These are phyloP conservation scores for Chlorella sp. DNA, from an alignment of 139 green algal species.

Conservation along the genomic window DNA sequence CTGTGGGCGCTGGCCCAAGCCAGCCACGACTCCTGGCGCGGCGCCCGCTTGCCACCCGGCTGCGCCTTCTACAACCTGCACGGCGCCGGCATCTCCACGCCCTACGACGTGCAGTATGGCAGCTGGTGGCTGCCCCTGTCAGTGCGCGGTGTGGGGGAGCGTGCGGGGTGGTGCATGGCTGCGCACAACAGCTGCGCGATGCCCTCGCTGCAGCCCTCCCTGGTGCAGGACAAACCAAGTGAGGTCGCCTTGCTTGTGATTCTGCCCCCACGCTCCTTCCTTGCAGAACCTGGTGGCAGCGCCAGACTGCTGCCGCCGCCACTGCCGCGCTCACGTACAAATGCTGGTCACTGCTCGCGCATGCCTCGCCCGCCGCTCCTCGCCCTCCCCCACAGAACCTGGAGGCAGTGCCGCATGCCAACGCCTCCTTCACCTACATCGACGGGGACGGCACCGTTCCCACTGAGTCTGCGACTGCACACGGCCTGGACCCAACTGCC, in stretches of 20 bases:
- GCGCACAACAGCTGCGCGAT: no score
- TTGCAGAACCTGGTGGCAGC: no score
- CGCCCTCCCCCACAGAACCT: constrained; percentile 9
- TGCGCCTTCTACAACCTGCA: constrained; percentile 32
- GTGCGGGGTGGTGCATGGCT: no score
- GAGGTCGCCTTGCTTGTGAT: no score
- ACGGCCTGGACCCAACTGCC: not conserved
- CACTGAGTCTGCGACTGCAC: constrained; percentile 9
- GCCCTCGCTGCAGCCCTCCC: no score
- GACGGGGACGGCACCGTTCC: constrained; percentile 33
- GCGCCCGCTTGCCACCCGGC: not conserved
- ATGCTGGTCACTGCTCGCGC: no score
- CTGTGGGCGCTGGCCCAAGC: constrained; percentile 10
- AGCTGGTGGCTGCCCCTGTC: constrained; percentile 19
- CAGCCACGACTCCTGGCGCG: constrained; percentile 3
- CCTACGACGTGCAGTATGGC: constrained; percentile 27
- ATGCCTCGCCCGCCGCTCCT: not conserved
- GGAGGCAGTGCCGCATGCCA: not conserved
- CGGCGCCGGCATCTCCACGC: constrained; percentile 13
- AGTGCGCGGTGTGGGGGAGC: no score
- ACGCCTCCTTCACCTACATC: constrained; percentile 17
- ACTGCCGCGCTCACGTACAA: no score
- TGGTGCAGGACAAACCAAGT: no score
- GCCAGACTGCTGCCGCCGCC: no score
- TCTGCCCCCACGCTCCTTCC: no score